Evolutionary conservation across 2,329 filamentous ascomycete species (phyloP), one percentile per base, ranked within the genome.

Genomic region (Pseudocercospora macadamiae): DNA sequence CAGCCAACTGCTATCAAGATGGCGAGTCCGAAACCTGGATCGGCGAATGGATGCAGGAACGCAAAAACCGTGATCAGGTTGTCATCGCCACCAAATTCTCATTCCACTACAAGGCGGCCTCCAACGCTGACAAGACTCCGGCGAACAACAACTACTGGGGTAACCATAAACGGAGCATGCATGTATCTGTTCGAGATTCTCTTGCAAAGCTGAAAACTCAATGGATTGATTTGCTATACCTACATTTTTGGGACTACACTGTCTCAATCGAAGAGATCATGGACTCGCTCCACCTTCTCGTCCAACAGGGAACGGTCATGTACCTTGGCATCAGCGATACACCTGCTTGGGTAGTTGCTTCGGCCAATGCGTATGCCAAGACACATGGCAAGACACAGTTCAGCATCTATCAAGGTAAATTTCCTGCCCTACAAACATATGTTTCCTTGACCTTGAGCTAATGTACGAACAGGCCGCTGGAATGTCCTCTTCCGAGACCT

Each of bases 331-430:
- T 89, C 71, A 86, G 81, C 44, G 86, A 90, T 65, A 85, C 84
- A 0, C 88, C 88, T 0, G 87, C 88, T 7, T 90, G 87, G 87
- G 73, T 67, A 0, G 54, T 53, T 2, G 37, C 48, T 6, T 53
- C 55, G 1, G 59, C 55, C 18, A 62, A 59, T 32, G 16, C 25
- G 72, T 74, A 91, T 68, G 89, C 89, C 4, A 82, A 86, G 34
- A 81, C 84, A 61, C 83, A 90, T 62, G 87, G 86, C n/a, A 79
- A 91, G 19, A 83, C 85, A 1, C 86, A 83, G 34, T 92, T 92
- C 76, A 82, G 78, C 42, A 82, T 89, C 39, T 89, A 89, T 72
- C 86, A 89, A 73, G 88, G 42, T 45, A 25, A 21, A 21, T 14
- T 2, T 45, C 7, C 28, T 32, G 6, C 12, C 28, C 12, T 16